Evolutionary conservation across 2,329 filamentous ascomycete genomes (phyloP).

Genomic region (Xylaria hypoxylon): DNA sequence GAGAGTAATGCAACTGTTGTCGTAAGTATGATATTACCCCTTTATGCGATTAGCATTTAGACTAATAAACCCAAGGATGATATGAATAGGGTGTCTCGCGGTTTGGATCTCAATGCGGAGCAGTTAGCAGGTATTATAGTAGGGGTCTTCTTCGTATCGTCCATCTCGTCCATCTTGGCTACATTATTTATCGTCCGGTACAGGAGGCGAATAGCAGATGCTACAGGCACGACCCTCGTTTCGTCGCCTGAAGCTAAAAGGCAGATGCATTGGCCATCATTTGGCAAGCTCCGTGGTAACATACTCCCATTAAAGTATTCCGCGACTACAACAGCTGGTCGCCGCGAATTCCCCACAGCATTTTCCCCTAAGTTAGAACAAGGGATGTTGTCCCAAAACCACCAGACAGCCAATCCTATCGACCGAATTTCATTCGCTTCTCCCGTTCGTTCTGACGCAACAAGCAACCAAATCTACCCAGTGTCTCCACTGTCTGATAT

Average conservation of each 20-base stretch:
- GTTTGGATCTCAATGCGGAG: constrained; percentile 25
- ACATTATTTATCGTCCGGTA: constrained; percentile 36
- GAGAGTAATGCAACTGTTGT: constrained; percentile 4
- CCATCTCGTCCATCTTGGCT: constrained; percentile 28
- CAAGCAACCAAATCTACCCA: constrained; percentile 21
- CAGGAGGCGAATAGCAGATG: constrained; percentile 26
- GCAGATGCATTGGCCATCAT: not conserved
- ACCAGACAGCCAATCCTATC: not conserved
- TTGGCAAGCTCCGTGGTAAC: constrained; percentile 5
- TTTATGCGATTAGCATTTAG: not conserved
- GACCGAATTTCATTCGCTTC: not conserved
- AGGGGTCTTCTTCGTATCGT: constrained; percentile 33
- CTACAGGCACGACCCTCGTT: not conserved
- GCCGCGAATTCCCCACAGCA: not conserved
- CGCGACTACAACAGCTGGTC: not conserved
- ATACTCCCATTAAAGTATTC: not conserved
- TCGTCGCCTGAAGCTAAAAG: constrained; percentile 7
- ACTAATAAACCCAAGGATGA: constrained; percentile 25
- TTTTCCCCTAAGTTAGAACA: constrained; percentile 1
- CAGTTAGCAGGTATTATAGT: constrained; percentile 39
- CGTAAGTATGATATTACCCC: constrained; percentile 23
- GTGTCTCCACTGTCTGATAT: constrained; percentile 33
- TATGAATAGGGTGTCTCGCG: not conserved
- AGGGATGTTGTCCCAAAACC: constrained; percentile 9
- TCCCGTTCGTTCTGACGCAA: constrained; percentile 5